These are phyloP conservation scores for Trichoderma sp. DNA, from an alignment of 2,329 filamentous ascomycete species.

Conservation along the genomic window DNA sequence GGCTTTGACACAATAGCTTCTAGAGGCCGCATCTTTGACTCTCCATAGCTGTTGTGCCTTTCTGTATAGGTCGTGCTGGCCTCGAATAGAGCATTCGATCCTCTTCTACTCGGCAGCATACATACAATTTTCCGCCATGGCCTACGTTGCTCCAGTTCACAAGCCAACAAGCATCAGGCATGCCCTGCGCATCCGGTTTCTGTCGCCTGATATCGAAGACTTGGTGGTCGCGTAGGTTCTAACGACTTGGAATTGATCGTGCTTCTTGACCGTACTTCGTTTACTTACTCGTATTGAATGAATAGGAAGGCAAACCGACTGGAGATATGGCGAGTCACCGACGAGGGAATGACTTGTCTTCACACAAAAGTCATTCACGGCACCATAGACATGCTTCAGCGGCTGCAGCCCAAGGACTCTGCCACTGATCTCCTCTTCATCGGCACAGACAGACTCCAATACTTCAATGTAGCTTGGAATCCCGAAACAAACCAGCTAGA, in stretches of 20 bases:
- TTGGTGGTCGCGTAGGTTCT: conserved; percentile 80
- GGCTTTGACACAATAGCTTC: conserved; percentile 20
- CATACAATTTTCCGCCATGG: conserved; percentile 60
- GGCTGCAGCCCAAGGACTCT: conserved; percentile 74
- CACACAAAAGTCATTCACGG: conserved; percentile 78
- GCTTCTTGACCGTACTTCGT: neutral
- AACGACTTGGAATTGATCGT: neutral
- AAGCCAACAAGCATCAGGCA: conserved; percentile 88
- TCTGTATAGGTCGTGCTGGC: conserved; percentile 36
- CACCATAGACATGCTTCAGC: conserved; percentile 82
- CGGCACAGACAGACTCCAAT: conserved; percentile 85
- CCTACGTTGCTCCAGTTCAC: conserved; percentile 93
- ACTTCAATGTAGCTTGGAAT: conserved; percentile 90
- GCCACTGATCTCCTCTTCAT: conserved; percentile 86
- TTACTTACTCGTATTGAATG: neutral
- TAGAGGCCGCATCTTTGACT: conserved; percentile 8
- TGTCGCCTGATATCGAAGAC: conserved; percentile 75
- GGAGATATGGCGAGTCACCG: conserved; percentile 75
- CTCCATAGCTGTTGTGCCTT: conserved; percentile 16
- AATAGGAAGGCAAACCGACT: conserved; percentile 79
- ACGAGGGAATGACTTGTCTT: conserved; percentile 66
- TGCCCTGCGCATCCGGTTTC: conserved; percentile 78
- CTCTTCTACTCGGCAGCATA: neutral
- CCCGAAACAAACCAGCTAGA: conserved; percentile 54
- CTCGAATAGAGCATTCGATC: conserved; percentile 20